These are phyloP conservation scores for Chaetomium sp. DNA, from an alignment of 2,329 filamentous ascomycete species.

Conservation along the genomic window DNA sequence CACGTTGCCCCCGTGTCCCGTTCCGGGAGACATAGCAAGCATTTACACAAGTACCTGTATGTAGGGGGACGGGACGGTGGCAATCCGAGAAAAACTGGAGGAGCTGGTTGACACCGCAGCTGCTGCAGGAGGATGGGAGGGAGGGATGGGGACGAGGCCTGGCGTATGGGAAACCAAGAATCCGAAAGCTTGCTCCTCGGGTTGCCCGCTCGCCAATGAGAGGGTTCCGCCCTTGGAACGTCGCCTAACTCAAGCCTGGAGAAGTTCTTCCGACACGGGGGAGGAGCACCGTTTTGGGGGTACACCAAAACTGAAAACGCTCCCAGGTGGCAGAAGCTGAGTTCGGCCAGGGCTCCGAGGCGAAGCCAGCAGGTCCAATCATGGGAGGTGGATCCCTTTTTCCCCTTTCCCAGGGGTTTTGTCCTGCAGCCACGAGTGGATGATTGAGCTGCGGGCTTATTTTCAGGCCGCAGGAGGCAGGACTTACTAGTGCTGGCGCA, in stretches of 20 bases:
- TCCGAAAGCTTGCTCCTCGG: background rate
- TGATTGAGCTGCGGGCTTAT: background rate
- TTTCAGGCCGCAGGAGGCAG: background rate
- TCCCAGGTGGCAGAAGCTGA: background rate
- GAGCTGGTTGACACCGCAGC: slow-evolving; percentile 16
- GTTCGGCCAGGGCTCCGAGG: background rate
- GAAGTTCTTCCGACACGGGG: slow-evolving; percentile 18
- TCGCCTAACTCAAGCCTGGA: background rate
- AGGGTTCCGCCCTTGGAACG: background rate
- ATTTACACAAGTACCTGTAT: too few relatives aligned
- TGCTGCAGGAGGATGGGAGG: background rate
- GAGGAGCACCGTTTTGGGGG: background rate
- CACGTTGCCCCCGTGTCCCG: slow-evolving; percentile 28
- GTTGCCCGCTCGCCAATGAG: slow-evolving; percentile 10
- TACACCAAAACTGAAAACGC: slow-evolving; percentile 1
- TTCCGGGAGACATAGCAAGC: background rate
- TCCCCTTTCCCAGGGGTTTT: background rate
- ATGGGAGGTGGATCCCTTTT: background rate
- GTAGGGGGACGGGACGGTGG: slow-evolving; percentile 4
- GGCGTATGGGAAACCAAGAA: background rate
- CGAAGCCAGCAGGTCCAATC: slow-evolving; percentile 25
- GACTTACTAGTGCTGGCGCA: background rate
- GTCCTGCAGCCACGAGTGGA: slow-evolving; percentile 2
- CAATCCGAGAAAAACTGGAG: slow-evolving; percentile 10
- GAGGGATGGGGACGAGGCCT: background rate